These are phyloP conservation scores for Cladosporium sp. DNA, from an alignment of 2,329 filamentous ascomycete genomes.

Conservation along the genomic window DNA sequence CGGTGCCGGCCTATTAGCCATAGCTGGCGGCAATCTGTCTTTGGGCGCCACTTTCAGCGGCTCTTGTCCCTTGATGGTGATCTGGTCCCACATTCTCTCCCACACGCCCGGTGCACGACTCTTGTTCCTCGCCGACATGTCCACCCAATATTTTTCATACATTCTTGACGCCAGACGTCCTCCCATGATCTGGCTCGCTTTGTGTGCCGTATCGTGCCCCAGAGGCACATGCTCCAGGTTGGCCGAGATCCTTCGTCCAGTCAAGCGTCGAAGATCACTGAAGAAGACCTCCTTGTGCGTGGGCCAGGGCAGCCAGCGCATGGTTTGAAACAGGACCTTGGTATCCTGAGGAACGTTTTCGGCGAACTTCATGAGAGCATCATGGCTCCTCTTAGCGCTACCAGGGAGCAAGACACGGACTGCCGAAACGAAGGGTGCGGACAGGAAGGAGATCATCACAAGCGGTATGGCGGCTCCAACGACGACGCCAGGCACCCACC, in stretches of 20 bases:
- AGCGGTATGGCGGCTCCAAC: conserved; percentile 62
- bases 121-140: conserved; percentile 14
- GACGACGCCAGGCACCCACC: conserved; percentile 39
- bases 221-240: conserved; percentile 29
- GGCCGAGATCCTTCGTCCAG: conserved; percentile 14
- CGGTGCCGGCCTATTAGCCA: neutral
- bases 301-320: conserved; percentile 39
- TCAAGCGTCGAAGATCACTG: conserved; percentile 24
- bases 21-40: neutral
- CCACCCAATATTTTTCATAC: conserved; percentile 24
- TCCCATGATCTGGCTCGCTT: conserved; percentile 11
- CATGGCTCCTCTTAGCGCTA: conserved; percentile 55
- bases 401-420: conserved; percentile 66
- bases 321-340: conserved; percentile 36
- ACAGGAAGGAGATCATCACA: conserved; percentile 59
- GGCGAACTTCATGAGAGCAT: conserved; percentile 52
- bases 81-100: conserved; percentile 28
- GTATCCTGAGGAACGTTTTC: conserved; percentile 41
- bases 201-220: conserved; percentile 26
- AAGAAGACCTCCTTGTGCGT: conserved; percentile 25
- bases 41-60: neutral
- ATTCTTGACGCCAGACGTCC: conserved; percentile 14
- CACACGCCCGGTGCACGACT: conserved; percentile 25
- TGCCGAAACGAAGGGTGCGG: conserved; percentile 67
- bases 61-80: conserved; percentile 18